Base-by-base conservation (phyloP, 306 rosid species). In the Arachis stenosperma region DNA sequence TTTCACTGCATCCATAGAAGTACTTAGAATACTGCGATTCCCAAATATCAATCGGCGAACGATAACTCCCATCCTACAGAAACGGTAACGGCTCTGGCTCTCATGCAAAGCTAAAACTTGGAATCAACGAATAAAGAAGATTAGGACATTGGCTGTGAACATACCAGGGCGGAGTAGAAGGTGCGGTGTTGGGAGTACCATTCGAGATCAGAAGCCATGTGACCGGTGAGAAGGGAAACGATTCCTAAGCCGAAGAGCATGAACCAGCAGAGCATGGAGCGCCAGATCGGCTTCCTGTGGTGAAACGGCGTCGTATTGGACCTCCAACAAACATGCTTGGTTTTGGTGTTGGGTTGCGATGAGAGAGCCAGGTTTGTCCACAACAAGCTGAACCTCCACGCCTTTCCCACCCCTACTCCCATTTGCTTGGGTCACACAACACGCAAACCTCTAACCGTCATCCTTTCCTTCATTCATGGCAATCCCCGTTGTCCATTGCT, bases 201-300 rank as follows among this genome's bases (percentile, higher is more conserved):
- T 75, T 94, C 98, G 43, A 94, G 97, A 89, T 91, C 91, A 86
- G 99, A 91, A 44, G 87, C 96, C 44, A 91, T 84, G 70, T 95
- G 99, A 67, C 96, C 99, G 0, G 95, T 95, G 57, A 95, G 68
- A 57, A 95, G 94, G 6, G 99, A 95, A 65, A 95, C 79, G 37
- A 95, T 68, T 50, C 98, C 99, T 67, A 95, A 70, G 51, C 75
- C 90, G 57, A 95, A 91, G 6, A 95, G 92, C 97, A 95, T 84
- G 47, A 88, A 41, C 7, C 98, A 97, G 47, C 96, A 95, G 44
- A 83, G 80, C 47, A 84, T 14, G 11, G 93, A 81, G 91, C 89
- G 86, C 0, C 93, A 80, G 69, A 86, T 75, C 84, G 77, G 64
- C 78, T 82, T 86, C 75, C 80, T 85, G 33, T 64, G 84, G 12